A percentile compares a stretch with the other conserved stretches of the same genome.
Evolutionary conservation across 2,329 filamentous ascomycete species (phyloP).

Genomic region (Colletotrichum tofieldiae): DNA sequence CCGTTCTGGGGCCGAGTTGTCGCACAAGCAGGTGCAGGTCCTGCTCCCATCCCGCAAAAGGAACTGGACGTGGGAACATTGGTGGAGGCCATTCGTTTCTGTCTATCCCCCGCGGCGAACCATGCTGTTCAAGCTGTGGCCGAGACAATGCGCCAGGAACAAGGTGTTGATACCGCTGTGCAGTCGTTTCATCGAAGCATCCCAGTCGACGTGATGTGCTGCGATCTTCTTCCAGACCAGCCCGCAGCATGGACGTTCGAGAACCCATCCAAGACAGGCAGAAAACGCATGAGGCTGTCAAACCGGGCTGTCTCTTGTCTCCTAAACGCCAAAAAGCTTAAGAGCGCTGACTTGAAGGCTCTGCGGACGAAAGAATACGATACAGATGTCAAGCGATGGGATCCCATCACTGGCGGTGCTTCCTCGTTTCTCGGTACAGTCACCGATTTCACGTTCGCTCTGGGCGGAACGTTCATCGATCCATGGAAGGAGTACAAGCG

Average conservation of each 20-base stretch:
- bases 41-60: constrained; percentile 30
- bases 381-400: constrained; percentile 54
- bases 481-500: constrained; percentile 40
- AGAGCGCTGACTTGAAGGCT: constrained; percentile 55
- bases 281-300: no score
- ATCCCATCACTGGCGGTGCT: constrained; percentile 42
- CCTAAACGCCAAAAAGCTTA: constrained; percentile 14
- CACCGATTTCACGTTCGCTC: constrained; percentile 36
- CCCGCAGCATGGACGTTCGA: no score
- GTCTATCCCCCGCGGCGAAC: constrained; percentile 50
- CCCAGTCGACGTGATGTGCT: no score
- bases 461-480: constrained; percentile 41
- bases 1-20: constrained; percentile 62
- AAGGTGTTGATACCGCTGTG: no score
- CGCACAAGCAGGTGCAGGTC: constrained; percentile 53
- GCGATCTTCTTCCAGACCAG: no score
- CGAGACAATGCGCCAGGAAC: no score
- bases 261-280: no score
- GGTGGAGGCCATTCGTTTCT: constrained; percentile 53
- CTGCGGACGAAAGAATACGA: constrained; percentile 15
- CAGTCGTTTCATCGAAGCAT: no score
- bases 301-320: constrained; percentile 41
- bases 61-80: constrained; percentile 52
- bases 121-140: constrained; percentile 33
- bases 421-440: constrained; percentile 27